Conservation (phyloP, 140 eudicot genomes). For the Bidens hawaiensis region DNA sequence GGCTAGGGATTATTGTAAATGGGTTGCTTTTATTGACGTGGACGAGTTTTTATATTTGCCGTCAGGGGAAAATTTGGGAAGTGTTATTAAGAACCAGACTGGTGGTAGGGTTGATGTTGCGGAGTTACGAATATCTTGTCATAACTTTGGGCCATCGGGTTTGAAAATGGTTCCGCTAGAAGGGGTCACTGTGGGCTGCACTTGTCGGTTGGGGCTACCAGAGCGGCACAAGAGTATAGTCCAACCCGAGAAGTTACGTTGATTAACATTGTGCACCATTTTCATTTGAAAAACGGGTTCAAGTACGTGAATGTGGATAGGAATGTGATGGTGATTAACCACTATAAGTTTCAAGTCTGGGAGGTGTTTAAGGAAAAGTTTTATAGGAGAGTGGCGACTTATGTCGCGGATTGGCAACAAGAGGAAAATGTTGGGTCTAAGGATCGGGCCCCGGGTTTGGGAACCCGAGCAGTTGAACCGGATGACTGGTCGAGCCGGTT, state of each 20-base stretch:
- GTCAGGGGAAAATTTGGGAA: conserved; percentile 21
- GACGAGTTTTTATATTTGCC: conserved; percentile 72
- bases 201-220: conserved; percentile 48
- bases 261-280: conserved; percentile 81
- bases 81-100: conserved; percentile 26
- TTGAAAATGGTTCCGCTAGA: conserved; percentile 29
- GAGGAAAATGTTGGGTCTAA: conserved; percentile 57
- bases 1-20: conserved; percentile 57
- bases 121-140: conserved; percentile 54
- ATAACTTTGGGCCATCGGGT: conserved; percentile 85
- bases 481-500: conserved; percentile 62
- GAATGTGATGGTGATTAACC: conserved; percentile 57
- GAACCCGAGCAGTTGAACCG: conserved; percentile 66
- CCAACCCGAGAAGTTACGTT: conserved; percentile 60
- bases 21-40: conserved; percentile 81
- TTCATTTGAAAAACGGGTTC: conserved; percentile 45
- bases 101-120: conserved; percentile 32
- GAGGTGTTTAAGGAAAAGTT: conserved; percentile 80
- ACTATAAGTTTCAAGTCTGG: conserved; percentile 91
- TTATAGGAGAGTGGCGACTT: conserved; percentile 71
- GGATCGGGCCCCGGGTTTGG: conserved; percentile 83
- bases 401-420: conserved; percentile 78
- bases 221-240: conserved; percentile 90
- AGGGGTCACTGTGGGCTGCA: conserved; percentile 80
- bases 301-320: conserved; percentile 31